phyloP scores from a whole-genome alignment of 1,284 basidiomycete species.

The Ustilago shanxiensis region DNA sequence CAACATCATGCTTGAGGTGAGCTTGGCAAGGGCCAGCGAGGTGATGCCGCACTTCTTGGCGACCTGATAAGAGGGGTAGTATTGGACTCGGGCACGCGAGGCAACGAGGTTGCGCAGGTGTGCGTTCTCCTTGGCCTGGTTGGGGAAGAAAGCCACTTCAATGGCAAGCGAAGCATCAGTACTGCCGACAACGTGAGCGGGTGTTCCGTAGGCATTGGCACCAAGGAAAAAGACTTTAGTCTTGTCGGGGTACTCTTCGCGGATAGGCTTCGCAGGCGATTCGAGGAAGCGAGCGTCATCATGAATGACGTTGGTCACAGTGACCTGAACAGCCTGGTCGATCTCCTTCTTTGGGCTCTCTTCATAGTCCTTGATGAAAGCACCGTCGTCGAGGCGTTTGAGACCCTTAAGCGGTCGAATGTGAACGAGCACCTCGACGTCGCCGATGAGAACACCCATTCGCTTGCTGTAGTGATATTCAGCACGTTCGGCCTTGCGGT shows the following conservation, averaged over 20 bases:
- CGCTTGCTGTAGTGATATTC: constrained; percentile 90
- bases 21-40: constrained; percentile 77
- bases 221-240: constrained; percentile 96
- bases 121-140: constrained; percentile 62
- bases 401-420: constrained; percentile 76
- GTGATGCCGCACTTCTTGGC: constrained; percentile 59
- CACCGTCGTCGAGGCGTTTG: constrained; percentile 86
- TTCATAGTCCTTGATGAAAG: constrained; percentile 95
- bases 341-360: constrained; percentile 79
- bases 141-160: constrained; percentile 59
- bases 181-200: constrained; percentile 88
- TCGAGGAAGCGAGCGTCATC: constrained; percentile 71
- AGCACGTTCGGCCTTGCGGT: constrained; percentile 73
- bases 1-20: constrained; percentile 93
- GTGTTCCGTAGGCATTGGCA: constrained; percentile 91
- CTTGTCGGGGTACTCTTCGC: constrained; percentile 89
- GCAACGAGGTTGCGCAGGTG: constrained; percentile 57
- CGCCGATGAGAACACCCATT: constrained; percentile 86
- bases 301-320: constrained; percentile 57
- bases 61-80: constrained; percentile 56
- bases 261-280: constrained; percentile 81
- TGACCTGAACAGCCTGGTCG: constrained; percentile 78
- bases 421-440: constrained; percentile 72
- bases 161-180: constrained; percentile 58
- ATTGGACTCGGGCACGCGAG: constrained; percentile 49